phyloP scores from a whole-genome alignment of 129 eudicot genomes.

The Smallanthus sonchifolius region DNA sequence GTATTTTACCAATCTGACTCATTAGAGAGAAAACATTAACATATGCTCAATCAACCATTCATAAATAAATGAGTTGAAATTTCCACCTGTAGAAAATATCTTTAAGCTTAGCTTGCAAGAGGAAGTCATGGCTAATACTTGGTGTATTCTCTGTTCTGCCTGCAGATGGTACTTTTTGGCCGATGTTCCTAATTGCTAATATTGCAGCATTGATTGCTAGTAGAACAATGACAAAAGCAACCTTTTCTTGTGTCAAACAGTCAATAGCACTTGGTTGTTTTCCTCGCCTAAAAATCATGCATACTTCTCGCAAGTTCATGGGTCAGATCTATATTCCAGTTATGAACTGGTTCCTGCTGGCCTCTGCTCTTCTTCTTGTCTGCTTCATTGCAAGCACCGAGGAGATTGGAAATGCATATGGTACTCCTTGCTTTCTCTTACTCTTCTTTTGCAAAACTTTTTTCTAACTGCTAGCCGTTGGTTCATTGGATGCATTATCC shows the following conservation, averaged over 20 bases:
- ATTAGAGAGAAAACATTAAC: neutral
- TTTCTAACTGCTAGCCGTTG: neutral
- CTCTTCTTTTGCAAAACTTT: constrained; percentile 1
- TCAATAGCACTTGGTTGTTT: constrained; percentile 95
- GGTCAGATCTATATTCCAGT: constrained; percentile 96
- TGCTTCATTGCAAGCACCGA: constrained; percentile 68
- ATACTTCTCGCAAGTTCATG: constrained; percentile 92
- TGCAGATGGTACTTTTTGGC: constrained; percentile 91
- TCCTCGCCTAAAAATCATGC: constrained; percentile 90
- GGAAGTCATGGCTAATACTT: constrained; percentile 13
- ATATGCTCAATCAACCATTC: neutral
- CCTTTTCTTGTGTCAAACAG: constrained; percentile 90
- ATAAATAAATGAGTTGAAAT: neutral
- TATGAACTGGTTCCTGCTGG: constrained; percentile 88
- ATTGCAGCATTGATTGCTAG: constrained; percentile 91
- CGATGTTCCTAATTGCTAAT: constrained; percentile 75
- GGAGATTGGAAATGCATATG: constrained; percentile 96
- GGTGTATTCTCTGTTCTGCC: constrained; percentile 9
- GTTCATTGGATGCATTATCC: constrained; percentile 8
- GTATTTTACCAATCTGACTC: neutral
- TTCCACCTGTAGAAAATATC: neutral
- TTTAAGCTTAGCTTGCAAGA: constrained; percentile 10
- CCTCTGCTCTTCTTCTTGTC: constrained; percentile 62
- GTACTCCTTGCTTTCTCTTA: constrained; percentile 32
- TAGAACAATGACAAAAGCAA: constrained; percentile 89